Conservation (phyloP, 176 grass and related monocot species). For the Rhynchospora tenuis region DNA sequence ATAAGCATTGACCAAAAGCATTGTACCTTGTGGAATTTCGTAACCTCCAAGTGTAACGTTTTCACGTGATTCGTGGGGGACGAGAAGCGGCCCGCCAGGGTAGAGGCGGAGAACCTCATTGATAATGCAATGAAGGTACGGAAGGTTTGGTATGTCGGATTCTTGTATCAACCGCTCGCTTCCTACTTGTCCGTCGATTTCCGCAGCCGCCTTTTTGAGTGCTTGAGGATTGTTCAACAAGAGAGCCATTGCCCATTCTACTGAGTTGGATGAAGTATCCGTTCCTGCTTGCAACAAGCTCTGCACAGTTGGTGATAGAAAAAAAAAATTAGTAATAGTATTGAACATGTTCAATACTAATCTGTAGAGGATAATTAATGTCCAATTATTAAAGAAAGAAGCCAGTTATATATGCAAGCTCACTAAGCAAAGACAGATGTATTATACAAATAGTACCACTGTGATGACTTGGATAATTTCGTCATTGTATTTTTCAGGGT, state of each 20-base stretch:
- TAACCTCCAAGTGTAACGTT: neutral
- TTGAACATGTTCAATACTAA: neutral
- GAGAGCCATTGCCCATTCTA: neutral
- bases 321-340: neutral
- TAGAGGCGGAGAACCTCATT: constrained; percentile 48
- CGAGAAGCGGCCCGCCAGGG: neutral
- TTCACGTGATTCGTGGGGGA: constrained; percentile 23
- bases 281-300: constrained; percentile 19
- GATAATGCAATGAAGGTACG: constrained; percentile 40
- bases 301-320: neutral
- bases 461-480: neutral
- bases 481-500: neutral
- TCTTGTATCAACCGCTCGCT: neutral
- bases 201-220: constrained; percentile 3
- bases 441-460: neutral
- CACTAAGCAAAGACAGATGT: no score
- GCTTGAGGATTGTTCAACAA: neutral
- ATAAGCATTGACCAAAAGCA: constrained; percentile 45
- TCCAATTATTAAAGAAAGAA: neutral
- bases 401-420: no score
- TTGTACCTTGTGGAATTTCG: constrained; percentile 21
- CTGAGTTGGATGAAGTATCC: constrained; percentile 11
- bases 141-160: constrained; percentile 30
- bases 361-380: neutral
- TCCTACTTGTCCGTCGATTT: constrained; percentile 20